Evolutionary conservation across 495 filamentous ascomycete genomes (phyloP).

Genomic region (Lepraria neglecta): DNA sequence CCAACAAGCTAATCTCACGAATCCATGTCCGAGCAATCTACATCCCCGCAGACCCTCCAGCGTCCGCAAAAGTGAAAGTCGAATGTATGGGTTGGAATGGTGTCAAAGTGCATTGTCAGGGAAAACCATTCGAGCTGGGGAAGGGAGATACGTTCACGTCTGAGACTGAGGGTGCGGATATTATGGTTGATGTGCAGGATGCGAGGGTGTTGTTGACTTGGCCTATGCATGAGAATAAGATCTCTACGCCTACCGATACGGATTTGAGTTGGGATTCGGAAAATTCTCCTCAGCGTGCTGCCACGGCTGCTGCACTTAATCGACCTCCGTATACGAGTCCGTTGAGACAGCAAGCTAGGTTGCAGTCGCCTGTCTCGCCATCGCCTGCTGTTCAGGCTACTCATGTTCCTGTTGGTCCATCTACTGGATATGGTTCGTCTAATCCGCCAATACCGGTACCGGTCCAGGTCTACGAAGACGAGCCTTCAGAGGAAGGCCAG

Average conservation of each 20-base stretch:
- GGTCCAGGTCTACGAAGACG: constrained; percentile 61
- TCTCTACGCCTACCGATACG: constrained; percentile 54
- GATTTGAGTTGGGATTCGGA: constrained; percentile 63
- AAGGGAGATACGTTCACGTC: constrained; percentile 89
- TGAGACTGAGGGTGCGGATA: constrained; percentile 80
- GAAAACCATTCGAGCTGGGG: constrained; percentile 72
- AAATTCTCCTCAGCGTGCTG: constrained; percentile 41
- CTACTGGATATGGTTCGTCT: constrained; percentile 40
- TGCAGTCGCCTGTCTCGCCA: constrained; percentile 68
- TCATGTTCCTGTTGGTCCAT: constrained; percentile 32
- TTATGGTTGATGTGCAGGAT: constrained; percentile 94
- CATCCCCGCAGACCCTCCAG: constrained; percentile 56
- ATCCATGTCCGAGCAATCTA: constrained; percentile 87
- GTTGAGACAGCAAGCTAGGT: constrained; percentile 52
- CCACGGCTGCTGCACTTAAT: constrained; percentile 23
- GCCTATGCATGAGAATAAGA: constrained; percentile 60
- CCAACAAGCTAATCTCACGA: constrained; percentile 85
- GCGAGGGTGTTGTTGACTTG: constrained; percentile 82
- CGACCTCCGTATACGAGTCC: constrained; percentile 52
- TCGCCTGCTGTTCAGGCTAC: constrained; percentile 49
- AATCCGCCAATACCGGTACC: constrained; percentile 40
- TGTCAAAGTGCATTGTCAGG: constrained; percentile 85
- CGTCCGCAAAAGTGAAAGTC: constrained; percentile 69
- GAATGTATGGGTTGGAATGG: constrained; percentile 95
- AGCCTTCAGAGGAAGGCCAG: constrained; percentile 31